phyloP scores from a whole-genome alignment of 352 stramenopile species.

The Thraustochytrium striatum region DNA sequence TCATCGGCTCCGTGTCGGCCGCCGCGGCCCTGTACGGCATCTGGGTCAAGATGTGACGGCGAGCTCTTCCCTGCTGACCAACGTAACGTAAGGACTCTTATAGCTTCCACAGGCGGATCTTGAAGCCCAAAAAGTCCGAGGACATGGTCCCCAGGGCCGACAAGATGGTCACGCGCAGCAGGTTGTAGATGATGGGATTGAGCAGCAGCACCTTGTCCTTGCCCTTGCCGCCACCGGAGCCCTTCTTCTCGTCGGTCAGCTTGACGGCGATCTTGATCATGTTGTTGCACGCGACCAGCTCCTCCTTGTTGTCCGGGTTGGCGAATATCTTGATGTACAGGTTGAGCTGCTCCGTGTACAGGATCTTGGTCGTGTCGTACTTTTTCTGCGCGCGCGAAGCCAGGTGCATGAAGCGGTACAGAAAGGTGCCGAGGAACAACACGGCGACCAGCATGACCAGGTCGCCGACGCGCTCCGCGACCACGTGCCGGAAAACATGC shows the following conservation, averaged over 20 bases:
- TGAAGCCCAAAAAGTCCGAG: conserved; percentile 42
- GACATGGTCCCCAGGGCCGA: conserved; percentile 47
- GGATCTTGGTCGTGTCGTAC: conserved; percentile 21
- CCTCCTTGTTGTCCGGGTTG: conserved; percentile 34
- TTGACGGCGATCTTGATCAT: conserved; percentile 49
- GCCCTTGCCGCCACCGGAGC: not conserved
- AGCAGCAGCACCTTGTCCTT: conserved; percentile 27
- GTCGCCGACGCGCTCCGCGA: conserved; percentile 10
- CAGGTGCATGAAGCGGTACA: conserved; percentile 47
- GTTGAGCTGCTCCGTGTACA: conserved; percentile 47
- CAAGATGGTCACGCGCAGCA: conserved; percentile 42
- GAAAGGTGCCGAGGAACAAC: not conserved
- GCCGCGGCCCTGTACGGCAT: conserved; percentile 25
- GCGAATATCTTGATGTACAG: conserved; percentile 39
- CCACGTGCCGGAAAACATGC: conserved; percentile 30
- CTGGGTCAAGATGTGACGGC: conserved; percentile 50
- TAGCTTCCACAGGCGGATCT: conserved; percentile 46
- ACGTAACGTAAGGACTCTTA: no score
- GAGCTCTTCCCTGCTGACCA: no score
- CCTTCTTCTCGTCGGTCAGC: conserved; percentile 28
- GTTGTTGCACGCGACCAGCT: conserved; percentile 39
- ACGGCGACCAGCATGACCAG: not conserved
- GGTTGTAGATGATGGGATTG: conserved; percentile 45
- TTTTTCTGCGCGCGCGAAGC: conserved; percentile 37
- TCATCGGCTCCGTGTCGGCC: conserved; percentile 9